These are phyloP conservation scores for Adiantum capillusveneris DNA, from an alignment of 75 land plant species.

Conservation along the genomic window DNA sequence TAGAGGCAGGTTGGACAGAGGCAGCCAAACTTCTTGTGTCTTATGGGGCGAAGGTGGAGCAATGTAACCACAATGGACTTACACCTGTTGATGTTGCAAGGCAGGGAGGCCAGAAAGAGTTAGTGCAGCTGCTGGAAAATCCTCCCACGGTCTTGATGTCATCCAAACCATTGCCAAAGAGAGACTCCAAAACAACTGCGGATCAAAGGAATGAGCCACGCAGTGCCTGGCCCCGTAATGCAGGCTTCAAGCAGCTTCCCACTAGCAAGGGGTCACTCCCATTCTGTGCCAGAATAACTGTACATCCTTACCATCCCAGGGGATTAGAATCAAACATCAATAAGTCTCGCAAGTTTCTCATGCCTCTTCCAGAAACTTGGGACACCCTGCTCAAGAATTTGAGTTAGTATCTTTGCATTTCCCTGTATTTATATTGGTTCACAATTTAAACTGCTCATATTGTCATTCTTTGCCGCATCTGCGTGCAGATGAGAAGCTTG, in stretches of 20 bases:
- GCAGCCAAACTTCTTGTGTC: constrained; percentile 49
- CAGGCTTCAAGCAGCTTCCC: no score
- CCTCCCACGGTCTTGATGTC: neutral
- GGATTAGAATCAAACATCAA: constrained; percentile 3
- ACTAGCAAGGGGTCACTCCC: no score
- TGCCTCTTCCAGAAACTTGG: constrained; percentile 52
- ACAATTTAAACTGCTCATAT: no score
- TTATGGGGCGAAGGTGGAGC: constrained; percentile 40
- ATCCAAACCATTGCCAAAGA: neutral
- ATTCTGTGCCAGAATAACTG: constrained; percentile 36
- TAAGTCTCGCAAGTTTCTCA: constrained; percentile 35
- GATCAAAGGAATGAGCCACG: no score
- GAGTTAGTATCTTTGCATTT: no score
- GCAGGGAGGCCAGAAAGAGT: constrained; percentile 33
- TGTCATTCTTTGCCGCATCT: no score
- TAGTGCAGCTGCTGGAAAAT: constrained; percentile 4
- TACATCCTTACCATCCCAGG: constrained; percentile 32
- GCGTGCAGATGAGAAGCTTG: constrained; percentile 68
- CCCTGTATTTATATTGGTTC: no score
- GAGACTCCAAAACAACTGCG: neutral
- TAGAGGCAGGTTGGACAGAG: constrained; percentile 31
- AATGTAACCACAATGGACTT: constrained; percentile 28
- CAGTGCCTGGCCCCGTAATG: no score
- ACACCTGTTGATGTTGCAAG: constrained; percentile 42
- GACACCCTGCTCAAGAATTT: constrained; percentile 52